Base-by-base conservation (phyloP, 139 green algal genomes). In the Eudorina sp. region DNA sequence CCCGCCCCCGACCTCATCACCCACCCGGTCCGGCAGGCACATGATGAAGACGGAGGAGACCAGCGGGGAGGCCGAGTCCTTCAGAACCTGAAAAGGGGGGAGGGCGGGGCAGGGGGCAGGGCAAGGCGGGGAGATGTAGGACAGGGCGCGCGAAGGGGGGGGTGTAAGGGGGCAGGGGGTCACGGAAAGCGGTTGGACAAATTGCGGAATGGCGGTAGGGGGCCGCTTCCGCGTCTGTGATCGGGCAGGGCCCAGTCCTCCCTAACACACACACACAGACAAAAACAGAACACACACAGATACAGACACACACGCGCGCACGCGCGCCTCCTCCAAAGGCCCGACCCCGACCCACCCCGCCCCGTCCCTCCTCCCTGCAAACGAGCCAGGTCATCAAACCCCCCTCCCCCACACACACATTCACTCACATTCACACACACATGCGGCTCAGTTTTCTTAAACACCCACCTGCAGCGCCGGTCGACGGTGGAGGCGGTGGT, bases 41-140 rank as follows among this genome's bases (percentile, higher is more conserved):
- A 99, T 99, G 94, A 99, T 98, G 93, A 99, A 99, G n/a, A 98
- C 79, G 46, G 91, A 96, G 25, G 95, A 98, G 27, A 98, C 93
- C 46, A 97, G 91, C 34, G 11, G 23, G n/a, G 31, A 34, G 69
- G 31, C 41, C 0, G 92, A 88, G 11, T 78, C 43, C 31, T 69
- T 68, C 46, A 88, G 82, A 43, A 87, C 29, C 81, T 87, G 41
- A 0, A 34, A n/a, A 53, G 18, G 21, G 9, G 38, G 34, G 58
- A 8, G 27, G 72, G 43, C 34, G 48, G 48, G 48, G 48, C 11
- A 55, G 48, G 48, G 48, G 48, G n/a, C n/a, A n/a, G n/a, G n/a
- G n/a, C n/a, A n/a, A n/a, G n/a, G n/a, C 9, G 48, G 48, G 9
- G 48, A 13, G 48, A 21, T 55, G 48, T 13, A 16, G 29, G 64